Evolutionary conservation across 106 monocot species (phyloP), one percentile per base, ranked within the genome.

Genomic region (Triglochin maritima): DNA sequence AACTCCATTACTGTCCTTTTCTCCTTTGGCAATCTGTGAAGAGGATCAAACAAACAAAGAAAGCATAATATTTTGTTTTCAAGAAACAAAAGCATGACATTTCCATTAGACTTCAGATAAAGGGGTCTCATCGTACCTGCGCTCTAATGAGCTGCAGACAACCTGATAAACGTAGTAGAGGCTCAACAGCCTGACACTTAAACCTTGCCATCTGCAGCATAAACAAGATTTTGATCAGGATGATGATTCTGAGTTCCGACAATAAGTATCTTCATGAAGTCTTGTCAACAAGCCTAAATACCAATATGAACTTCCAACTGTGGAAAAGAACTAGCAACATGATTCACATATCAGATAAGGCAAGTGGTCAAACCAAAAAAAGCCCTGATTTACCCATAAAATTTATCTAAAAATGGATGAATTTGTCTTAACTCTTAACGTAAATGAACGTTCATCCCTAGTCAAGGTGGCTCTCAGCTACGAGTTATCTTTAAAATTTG

Each of bases 121-220:
- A 29, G 29, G 29, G 29, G 29, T 29, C 29, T 29, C 1, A 29
- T 29, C 29, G 29, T 29, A 61, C 60, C 60, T 61, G 60, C 44
- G 60, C 60, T 42, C 10, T 61, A 61, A 61, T 3, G 44, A 61
- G 60, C 17, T 61, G 60, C 29, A 61, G n/a, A 44, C 42, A 61
- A 61, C 60, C 60, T 42, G 60, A 61, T 4, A 61, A 44, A 17
- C 60, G 60, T 61, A 61, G 44, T 17, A 61, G n/a, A 44, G 60
- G 41, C 9, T 44, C 60, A 15, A 61, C 17, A 29, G 60, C 60
- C 7, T 29, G 10, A 61, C 60, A 29, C 44, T 61, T 61, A 9
- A 61, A 61, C 17, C 17, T 61, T 44, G 60, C 44, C 60, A 61
- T 61, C 60, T 61, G 60, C 60, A 44, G 12, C 4, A 61, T 15